Evolutionary conservation across 1,284 basidiomycete genomes (phyloP), one percentile per base, ranked within the genome.

Genomic region (Cryptococcus sp.): DNA sequence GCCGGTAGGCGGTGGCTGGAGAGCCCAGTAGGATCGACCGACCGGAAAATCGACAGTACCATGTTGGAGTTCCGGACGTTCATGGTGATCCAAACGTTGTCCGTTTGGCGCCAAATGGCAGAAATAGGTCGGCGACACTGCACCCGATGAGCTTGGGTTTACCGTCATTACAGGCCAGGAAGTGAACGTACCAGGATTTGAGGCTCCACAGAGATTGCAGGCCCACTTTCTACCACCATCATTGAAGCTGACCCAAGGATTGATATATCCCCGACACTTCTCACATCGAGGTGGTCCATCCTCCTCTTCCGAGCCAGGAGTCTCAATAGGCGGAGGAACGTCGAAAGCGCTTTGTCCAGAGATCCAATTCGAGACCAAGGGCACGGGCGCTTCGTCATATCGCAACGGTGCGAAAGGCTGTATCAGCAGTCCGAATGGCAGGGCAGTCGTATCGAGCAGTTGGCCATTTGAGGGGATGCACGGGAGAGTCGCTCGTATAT

Each of bases 41-140:
- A 95, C 94, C 16, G 83, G 80, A 68, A 98, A 96, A 76, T 99
- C 96, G 59, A 98, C 85, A 0, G 93, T 95, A 10, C 96, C 96
- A 73, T 88, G 88, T 66, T 86, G 88, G 17, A 99, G 81, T 77
- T 99, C 96, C 2, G 90, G 90, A 7, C 93, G 85, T 60, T 90
- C 82, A 27, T 85, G 79, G 65, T 93, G 87, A 76, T 99, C 95
- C 50, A 94, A 80, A 25, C 95, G 85, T 69, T 89, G 83, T 30
- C 90, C 84, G 68, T 87, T 89, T 45, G 86, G 84, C 67, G 94
- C 90, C 40, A 98, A 81, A 68, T 90, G 88, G 68, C 86, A 89
- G 73, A 93, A 97, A 79, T 97, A 97, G 57, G 89, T 87, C 11
- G 86, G 77, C 1, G 84, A 79, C 22, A 95, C 93, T 92, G 66